Evolutionary conservation across 2,329 filamentous ascomycete species (phyloP), one percentile per base, ranked within the genome.

Genomic region (Penicillium digitatum): DNA sequence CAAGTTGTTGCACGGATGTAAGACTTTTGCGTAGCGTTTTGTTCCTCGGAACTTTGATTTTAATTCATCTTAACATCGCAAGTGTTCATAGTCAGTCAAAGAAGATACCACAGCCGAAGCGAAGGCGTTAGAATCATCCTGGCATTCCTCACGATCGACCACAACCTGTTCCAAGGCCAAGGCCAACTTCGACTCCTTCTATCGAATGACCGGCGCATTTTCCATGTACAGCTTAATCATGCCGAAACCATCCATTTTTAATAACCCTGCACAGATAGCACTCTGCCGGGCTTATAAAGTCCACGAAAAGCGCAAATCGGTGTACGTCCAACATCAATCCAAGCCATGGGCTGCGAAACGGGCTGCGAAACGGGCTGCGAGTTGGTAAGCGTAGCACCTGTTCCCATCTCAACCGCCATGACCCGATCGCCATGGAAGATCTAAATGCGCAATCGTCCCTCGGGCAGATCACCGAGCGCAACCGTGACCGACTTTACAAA

Each of bases 401-500:
- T 45, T 8, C 62, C 62, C 32, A 62, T 65, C 39, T 62, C 62
- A 44, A 65, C 60, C 1, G 62, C 62, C 60, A 65, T 65, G 6
- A 65, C 62, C 2, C 62, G 61, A 32, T 65, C 62, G 10, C 62
- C 62, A 34, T 65, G 62, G 50, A 65, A 65, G 61, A 65, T 65
- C 48, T 65, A 61, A 47, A 65, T 65, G 16, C 62, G 62, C 43
- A 65, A 50, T 2, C 56, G 49, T 27, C 58, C 55, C 16, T 56
- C 12, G 0, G 60, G 54, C 20, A 65, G 48, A 31, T 61, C 53
- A 10, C 53, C 49, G 0, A 65, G 48, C 0, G 62, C 62, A 14
- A 42, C 50, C 1, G 58, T 55, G 52, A 65, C 64, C 3, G 53
- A 37, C 8, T 55, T 27, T 5, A 62, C 32, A 38, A 65, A 65